Percentiles rank a stretch among this genome's conserved stretches.
phyloP scores from a whole-genome alignment of 768 basidiomycete genomes.

The Lactarius hengduanensis region DNA sequence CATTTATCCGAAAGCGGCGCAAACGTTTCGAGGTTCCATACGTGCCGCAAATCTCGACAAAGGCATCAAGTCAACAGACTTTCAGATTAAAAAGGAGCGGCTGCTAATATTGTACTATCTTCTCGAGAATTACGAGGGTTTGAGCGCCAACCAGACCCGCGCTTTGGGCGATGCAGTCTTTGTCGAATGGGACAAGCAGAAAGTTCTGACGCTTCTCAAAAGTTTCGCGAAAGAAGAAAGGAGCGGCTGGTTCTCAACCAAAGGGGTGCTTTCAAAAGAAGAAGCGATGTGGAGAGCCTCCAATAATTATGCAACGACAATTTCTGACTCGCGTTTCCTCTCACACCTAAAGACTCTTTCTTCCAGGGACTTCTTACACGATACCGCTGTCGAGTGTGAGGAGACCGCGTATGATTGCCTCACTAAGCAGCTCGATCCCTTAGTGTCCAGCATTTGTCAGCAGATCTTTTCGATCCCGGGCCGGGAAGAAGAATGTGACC shows the following conservation, averaged over 20 bases:
- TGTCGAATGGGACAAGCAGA: not conserved
- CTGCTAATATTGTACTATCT: not conserved
- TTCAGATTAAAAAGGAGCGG: not conserved
- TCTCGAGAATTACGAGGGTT: not conserved
- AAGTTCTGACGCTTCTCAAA: not conserved
- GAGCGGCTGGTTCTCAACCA: not conserved
- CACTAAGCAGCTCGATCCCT: not conserved
- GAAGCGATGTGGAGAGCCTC: not conserved
- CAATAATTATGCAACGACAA: not conserved
- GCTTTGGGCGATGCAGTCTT: not conserved
- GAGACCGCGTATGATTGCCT: not conserved
- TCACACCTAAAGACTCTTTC: not conserved
- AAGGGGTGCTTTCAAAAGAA: no score
- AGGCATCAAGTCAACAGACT: not conserved
- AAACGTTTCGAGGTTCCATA: not conserved
- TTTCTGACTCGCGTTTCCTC: slow-evolving; percentile 11
- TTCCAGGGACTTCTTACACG: not conserved
- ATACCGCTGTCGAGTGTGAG: not conserved
- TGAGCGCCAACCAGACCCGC: not conserved
- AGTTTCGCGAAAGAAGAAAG: not conserved
- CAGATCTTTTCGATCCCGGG: not conserved
- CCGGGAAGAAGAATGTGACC: slow-evolving; percentile 10
- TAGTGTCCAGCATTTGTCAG: not conserved
- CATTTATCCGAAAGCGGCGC: not conserved
- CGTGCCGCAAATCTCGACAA: not conserved